Percentiles rank a stretch among this genome's conserved stretches.
These are phyloP conservation scores for Astragalus membranaceus DNA, from an alignment of 306 rosid genomes.

Conservation along the genomic window DNA sequence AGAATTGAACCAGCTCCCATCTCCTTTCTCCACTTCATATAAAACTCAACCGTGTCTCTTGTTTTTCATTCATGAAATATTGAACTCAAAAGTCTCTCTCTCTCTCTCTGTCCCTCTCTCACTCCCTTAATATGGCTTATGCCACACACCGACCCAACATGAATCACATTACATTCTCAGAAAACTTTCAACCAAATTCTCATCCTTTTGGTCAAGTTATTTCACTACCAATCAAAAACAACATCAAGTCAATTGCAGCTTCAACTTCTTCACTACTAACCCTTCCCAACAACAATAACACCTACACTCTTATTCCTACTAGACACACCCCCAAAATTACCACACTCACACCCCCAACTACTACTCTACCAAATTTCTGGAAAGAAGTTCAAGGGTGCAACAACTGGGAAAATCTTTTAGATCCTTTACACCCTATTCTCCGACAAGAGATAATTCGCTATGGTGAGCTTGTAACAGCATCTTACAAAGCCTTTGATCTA, in stretches of 20 bases:
- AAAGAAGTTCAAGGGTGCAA: constrained; percentile 68
- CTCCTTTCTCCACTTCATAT: constrained; percentile 20
- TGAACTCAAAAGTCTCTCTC: background rate
- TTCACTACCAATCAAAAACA: constrained; percentile 26
- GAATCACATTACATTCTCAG: constrained; percentile 37
- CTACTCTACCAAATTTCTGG: constrained; percentile 39
- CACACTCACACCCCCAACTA: background rate
- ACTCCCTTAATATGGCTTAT: constrained; percentile 20
- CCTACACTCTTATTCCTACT: background rate
- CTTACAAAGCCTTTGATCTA: constrained; percentile 83
- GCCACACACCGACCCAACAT: constrained; percentile 7
- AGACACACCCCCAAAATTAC: background rate
- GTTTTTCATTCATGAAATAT: background rate
- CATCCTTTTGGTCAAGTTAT: constrained; percentile 47
- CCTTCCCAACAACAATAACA: background rate
- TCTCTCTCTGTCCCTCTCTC: background rate
- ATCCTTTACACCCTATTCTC: constrained; percentile 82
- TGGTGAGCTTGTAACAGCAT: constrained; percentile 64
- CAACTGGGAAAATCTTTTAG: constrained; percentile 70
- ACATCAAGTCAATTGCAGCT: constrained; percentile 13
- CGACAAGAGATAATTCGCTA: constrained; percentile 68
- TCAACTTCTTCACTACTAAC: constrained; percentile 11
- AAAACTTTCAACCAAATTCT: constrained; percentile 23
- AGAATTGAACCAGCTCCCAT: constrained; percentile 6
- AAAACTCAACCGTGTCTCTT: constrained; percentile 22